phyloP scores from a whole-genome alignment of 2,329 filamentous ascomycete genomes.

The Fusarium sp. region DNA sequence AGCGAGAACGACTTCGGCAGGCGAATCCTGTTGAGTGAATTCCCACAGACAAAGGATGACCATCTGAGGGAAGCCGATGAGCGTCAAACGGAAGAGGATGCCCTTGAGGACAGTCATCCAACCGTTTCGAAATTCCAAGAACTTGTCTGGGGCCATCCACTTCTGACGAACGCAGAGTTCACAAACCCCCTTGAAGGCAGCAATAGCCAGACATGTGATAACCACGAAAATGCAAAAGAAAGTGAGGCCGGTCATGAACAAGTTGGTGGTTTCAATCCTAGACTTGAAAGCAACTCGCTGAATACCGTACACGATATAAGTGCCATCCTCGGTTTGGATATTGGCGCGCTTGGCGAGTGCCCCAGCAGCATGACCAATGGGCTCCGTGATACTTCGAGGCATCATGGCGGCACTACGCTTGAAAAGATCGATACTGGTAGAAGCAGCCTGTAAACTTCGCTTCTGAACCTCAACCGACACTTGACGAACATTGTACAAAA shows the following conservation, averaged over 20 bases:
- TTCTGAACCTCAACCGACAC: slow-evolving; percentile 85
- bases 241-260: slow-evolving; percentile 90
- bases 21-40: slow-evolving; percentile 85
- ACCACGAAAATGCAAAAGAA: slow-evolving; percentile 90
- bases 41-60: slow-evolving; percentile 93
- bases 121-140: slow-evolving; percentile 92
- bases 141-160: slow-evolving; percentile 86
- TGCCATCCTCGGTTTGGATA: slow-evolving; percentile 65
- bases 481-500: slow-evolving; percentile 80
- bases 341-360: slow-evolving; percentile 66
- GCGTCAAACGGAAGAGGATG: slow-evolving; percentile 88
- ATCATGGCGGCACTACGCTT: slow-evolving; percentile 68
- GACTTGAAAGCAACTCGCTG: slow-evolving; percentile 89
- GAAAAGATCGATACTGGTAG: slow-evolving; percentile 57
- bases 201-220: slow-evolving; percentile 77
- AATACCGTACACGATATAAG: slow-evolving; percentile 80
- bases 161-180: slow-evolving; percentile 80
- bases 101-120: slow-evolving; percentile 95
- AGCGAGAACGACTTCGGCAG: slow-evolving; percentile 86
- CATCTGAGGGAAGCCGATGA: slow-evolving; percentile 94
- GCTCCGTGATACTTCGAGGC: slow-evolving; percentile 54
- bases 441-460: slow-evolving; percentile 58
- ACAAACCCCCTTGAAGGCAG: slow-evolving; percentile 82
- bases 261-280: slow-evolving; percentile 87
- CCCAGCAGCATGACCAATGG: slow-evolving; percentile 54